A percentile compares a stretch with the other conserved stretches of the same genome.
Conservation (phyloP, 2,329 filamentous ascomycete species). For the Diplodia scrobiculata region DNA sequence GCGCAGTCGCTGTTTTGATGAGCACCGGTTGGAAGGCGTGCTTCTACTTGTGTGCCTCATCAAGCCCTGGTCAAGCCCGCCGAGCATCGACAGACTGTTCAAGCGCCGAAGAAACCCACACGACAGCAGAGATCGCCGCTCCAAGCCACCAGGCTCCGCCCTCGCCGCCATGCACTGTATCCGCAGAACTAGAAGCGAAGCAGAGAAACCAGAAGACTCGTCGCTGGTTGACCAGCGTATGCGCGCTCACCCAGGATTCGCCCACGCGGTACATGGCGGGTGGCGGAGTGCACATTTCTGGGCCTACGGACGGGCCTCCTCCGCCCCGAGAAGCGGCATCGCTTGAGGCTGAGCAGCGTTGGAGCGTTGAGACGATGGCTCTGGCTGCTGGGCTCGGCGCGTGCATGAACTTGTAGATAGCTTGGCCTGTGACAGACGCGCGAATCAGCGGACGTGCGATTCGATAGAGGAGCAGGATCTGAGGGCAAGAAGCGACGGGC, state of each 20-base stretch:
- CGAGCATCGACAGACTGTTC: constrained; percentile 2
- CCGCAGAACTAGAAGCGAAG: constrained; percentile 9
- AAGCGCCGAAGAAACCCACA: neutral
- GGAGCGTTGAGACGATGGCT: constrained; percentile 1
- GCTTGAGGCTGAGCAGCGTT: neutral
- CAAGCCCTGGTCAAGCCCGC: constrained; percentile 6
- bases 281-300: constrained; percentile 10
- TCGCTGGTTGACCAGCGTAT: constrained; percentile 7
- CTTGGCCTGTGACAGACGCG: constrained; percentile 40
- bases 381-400: constrained; percentile 17
- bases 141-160: neutral
- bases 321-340: constrained; percentile 13
- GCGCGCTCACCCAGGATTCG: constrained; percentile 13
- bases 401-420: constrained; percentile 29
- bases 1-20: neutral
- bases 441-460: constrained; percentile 51
- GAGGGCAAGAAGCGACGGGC: constrained; percentile 16
- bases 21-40: neutral
- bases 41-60: neutral
- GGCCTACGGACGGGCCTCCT: constrained; percentile 11
- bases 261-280: constrained; percentile 6
- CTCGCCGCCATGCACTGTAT: constrained; percentile 4
- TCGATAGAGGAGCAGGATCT: constrained; percentile 58
- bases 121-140: constrained; percentile 9
- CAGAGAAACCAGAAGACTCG: neutral